phyloP scores from a whole-genome alignment of 2,329 filamentous ascomycete genomes.

The Talaromyces sp. region DNA sequence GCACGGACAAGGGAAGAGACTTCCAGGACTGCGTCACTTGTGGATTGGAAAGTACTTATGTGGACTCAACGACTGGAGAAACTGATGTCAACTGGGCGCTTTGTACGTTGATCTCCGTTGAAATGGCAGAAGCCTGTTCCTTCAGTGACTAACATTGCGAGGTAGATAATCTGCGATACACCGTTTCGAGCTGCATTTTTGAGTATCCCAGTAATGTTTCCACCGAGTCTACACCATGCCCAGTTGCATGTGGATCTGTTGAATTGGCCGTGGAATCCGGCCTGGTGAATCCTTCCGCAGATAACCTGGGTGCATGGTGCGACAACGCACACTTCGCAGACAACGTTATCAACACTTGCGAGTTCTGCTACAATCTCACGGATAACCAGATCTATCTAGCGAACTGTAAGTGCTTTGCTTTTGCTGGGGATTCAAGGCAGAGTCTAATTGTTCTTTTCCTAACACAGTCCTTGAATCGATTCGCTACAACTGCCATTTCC shows the following conservation, averaged over 20 bases:
- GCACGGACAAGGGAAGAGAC: conserved; percentile 34
- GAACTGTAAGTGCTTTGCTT: conserved; percentile 44
- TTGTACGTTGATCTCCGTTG: conserved; percentile 37
- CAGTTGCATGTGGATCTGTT: conserved; percentile 45
- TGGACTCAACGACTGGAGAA: conserved; percentile 36
- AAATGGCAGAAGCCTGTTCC: neutral
- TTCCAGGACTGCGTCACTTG: conserved; percentile 48
- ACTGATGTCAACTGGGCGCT: conserved; percentile 51
- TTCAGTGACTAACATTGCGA: neutral
- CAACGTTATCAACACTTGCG: conserved; percentile 45
- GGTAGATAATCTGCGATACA: conserved; percentile 50
- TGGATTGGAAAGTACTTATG: conserved; percentile 43
- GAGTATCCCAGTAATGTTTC: conserved; percentile 39
- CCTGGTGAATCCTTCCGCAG: conserved; percentile 29
- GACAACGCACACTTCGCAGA: conserved; percentile 42
- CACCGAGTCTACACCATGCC: conserved; percentile 48
- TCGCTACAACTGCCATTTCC: conserved; percentile 49
- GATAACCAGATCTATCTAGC: conserved; percentile 40
- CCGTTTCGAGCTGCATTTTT: conserved; percentile 49
- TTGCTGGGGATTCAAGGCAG: no score
- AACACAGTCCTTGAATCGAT: conserved; percentile 48
- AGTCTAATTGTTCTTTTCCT: neutral
- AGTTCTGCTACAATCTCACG: conserved; percentile 48
- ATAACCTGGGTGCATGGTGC: conserved; percentile 43
- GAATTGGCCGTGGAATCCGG: conserved; percentile 35